Evolutionary conservation across 306 rosid genomes (phyloP), one percentile per base, ranked within the genome.

Genomic region (Crotalaria pallida): DNA sequence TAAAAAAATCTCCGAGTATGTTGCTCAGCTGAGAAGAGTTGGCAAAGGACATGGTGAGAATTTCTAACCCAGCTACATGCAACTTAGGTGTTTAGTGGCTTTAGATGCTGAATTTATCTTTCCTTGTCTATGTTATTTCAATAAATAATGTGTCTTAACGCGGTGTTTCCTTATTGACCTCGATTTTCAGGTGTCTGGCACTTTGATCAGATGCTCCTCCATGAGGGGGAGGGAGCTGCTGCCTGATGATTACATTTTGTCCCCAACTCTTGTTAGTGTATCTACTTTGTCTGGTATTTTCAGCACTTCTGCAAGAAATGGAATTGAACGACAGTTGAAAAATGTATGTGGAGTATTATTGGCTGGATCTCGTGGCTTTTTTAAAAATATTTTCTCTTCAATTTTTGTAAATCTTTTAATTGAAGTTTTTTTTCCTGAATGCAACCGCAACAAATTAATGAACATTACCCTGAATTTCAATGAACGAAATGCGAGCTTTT

Each of bases 11-110:
- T 71, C 96, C 0, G 97, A 92, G 53, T 92, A 89, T 50, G 94
- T 92, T 71, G 88, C 94, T 74, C 97, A 92, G 83, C 90, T 92
- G n/a, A 85, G 94, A 76, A 85, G 97, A 81, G 88, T 92, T 8
- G 97, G 96, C 57, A 87, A 84, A 79, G 96, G 97, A 58, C 96
- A 87, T 50, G 97, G 96, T 88, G 83, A 36, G 77, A 51, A 29
- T 45, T 33, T 57, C 24, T 9, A 31, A 16, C 47, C 44, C 34
- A 44, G 10, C 56, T 73, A 7, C 2, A 7, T 1, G 18, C 13
- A 59, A 67, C 34, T 67, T 41, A 12, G 31, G 31, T 27, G 31
- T 27, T 27, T 4, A 27, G 5, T 27, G 31, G 5, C 29, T 26
- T 26, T 26, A 2, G 10, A 24, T 24, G 34, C 59, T 63, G n/a